Evolutionary conservation across 768 basidiomycete species (phyloP), one percentile per base, ranked within the genome.

Genomic region (Naganishia friedmannii): DNA sequence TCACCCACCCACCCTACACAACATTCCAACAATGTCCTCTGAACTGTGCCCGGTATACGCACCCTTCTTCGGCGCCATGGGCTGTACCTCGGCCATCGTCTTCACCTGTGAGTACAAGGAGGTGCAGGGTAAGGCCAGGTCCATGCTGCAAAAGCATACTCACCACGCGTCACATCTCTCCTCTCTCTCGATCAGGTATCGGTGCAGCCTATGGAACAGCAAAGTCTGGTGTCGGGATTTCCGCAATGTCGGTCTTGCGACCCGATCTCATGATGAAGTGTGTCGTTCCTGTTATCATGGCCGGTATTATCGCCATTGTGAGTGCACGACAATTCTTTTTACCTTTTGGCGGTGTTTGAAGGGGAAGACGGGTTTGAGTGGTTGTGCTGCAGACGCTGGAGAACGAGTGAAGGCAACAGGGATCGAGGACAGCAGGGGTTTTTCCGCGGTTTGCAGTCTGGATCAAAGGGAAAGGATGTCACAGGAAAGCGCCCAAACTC

Each of bases 41-140:
- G 78, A 80, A 69, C 76, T 82, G 51, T 82, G 81, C 71, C 81
- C 81, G 67, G 93, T 95, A 66, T 98, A 98, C 83, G 91, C 95
- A 69, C 95, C 95, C 75, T 98, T 97, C 86, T 99, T 99, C 77
- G 92, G 92, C 77, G 92, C 90, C 69, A 93, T 96, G 91, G 95
- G 95, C 75, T 95, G 92, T 85, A 92, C 94, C 68, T 88, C 89
- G 79, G 93, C 95, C 73, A 97, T 98, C 80, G 91, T 95, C 80
- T 96, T 99, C 83, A 96, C 94, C 76, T 94, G 95, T 94, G 78
- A 85, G 92, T 82, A 45, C 21, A 32, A 4, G 26, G 23, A 31
- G n/a, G 8, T 39, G 37, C 28, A 37, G 34, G 4, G 34, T 37
- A n/a, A n/a, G n/a, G n/a, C n/a, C n/a, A n/a, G n/a, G n/a, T n/a